phyloP scores from a whole-genome alignment of 345 rosid species.

The Carallia brachiata region DNA sequence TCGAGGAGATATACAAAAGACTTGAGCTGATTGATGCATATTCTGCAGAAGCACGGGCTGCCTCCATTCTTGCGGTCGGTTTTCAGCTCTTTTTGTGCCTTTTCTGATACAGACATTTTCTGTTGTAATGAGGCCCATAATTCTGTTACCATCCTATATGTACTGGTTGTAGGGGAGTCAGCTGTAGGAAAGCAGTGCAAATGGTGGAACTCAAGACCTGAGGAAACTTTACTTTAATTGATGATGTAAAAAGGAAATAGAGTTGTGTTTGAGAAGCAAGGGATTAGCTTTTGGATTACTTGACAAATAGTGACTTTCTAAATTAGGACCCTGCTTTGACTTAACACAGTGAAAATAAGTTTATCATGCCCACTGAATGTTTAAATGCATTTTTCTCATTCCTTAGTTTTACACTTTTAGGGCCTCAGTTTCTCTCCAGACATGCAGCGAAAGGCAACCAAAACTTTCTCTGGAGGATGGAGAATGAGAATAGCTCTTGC shows the following conservation, averaged over 20 bases:
- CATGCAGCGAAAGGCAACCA: conserved; percentile 83
- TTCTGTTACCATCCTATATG: neutral
- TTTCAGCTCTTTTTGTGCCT: conserved; percentile 2
- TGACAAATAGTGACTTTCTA: neutral
- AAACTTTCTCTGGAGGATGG: conserved; percentile 98
- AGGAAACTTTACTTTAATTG: neutral
- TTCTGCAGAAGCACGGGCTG: conserved; percentile 94
- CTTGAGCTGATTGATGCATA: conserved; percentile 89
- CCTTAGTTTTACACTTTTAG: conserved; percentile 39
- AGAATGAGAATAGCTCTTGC: conserved; percentile 99
- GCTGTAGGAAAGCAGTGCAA: neutral
- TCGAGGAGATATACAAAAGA: conserved; percentile 89
- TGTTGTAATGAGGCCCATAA: conserved; percentile 4
- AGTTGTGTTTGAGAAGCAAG: neutral
- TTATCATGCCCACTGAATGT: neutral
- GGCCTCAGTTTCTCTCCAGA: conserved; percentile 96
- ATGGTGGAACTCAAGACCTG: neutral
- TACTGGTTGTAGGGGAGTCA: neutral
- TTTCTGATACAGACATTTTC: conserved; percentile 5
- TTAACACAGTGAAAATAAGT: neutral
- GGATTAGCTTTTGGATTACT: conserved; percentile 1
- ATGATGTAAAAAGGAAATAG: neutral
- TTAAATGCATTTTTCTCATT: neutral
- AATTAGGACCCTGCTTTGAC: neutral
- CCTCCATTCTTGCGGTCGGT: conserved; percentile 94